Conservation (phyloP, 768 basidiomycete species). For the Lyophyllum shimeji region DNA sequence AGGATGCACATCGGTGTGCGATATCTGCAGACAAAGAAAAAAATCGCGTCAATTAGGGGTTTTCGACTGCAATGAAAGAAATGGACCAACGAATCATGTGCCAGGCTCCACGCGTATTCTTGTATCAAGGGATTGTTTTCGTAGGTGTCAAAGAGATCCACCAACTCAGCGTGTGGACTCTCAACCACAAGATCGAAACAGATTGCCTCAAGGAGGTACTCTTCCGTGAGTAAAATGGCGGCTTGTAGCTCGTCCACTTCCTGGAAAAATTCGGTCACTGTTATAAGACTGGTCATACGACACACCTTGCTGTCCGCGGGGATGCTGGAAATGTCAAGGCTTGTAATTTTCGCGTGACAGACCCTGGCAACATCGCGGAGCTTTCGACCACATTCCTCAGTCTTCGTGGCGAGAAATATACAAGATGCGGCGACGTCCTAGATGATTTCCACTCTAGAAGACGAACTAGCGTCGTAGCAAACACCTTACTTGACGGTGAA, state of each 20-base stretch:
- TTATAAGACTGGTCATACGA: constrained; percentile 1
- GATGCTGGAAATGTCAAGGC: constrained; percentile 53
- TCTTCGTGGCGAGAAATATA: constrained; percentile 89
- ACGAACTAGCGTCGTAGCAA: constrained; percentile 4
- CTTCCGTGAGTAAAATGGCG: constrained; percentile 72
- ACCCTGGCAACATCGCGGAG: constrained; percentile 82
- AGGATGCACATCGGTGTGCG: constrained; percentile 78
- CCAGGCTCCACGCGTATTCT: constrained; percentile 83
- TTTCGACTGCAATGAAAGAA: constrained; percentile 2
- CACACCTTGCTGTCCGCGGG: constrained; percentile 66
- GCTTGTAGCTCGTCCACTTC: constrained; percentile 74
- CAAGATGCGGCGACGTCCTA: constrained; percentile 86
- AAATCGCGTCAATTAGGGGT: constrained; percentile 9
- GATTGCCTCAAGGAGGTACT: constrained; percentile 75
- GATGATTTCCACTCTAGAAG: constrained; percentile 12
- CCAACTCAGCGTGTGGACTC: constrained; percentile 74
- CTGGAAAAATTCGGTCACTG: constrained; percentile 34
- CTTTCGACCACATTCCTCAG: constrained; percentile 86
- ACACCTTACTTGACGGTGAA: constrained; percentile 69
- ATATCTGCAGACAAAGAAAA: constrained; percentile 56
- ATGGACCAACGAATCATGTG: constrained; percentile 77
- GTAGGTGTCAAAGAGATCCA: constrained; percentile 66
- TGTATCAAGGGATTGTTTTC: constrained; percentile 50
- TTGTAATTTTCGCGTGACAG: constrained; percentile 65
- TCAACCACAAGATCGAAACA: constrained; percentile 84